Evolutionary conservation across 202 grass and related monocot genomes (phyloP).

Genomic region (Elaeis oleifera): DNA sequence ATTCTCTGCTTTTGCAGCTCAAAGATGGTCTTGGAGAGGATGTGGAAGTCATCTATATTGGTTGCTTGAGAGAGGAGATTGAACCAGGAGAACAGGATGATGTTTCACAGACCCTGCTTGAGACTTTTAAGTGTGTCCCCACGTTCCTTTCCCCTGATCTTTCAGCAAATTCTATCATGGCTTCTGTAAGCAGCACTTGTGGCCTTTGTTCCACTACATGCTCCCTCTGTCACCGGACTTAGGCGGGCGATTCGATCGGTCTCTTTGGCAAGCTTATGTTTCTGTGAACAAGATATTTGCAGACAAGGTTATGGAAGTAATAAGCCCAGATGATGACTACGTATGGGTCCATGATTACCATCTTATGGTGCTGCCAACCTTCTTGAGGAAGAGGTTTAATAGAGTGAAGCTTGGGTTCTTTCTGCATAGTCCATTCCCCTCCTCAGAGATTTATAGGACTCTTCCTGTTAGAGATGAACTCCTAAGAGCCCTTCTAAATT

Average conservation of each 20-base stretch:
- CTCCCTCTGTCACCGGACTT: conserved; percentile 42
- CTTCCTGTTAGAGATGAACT: conserved; percentile 45
- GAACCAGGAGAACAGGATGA: conserved; percentile 37
- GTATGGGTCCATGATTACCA: conserved; percentile 56
- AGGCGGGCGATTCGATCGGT: conserved; percentile 36
- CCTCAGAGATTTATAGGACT: conserved; percentile 44
- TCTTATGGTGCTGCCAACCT: conserved; percentile 48
- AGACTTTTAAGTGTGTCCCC: conserved; percentile 37
- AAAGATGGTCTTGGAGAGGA: conserved; percentile 42
- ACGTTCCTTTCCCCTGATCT: conserved; percentile 35
- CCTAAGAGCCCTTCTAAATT: conserved; percentile 44
- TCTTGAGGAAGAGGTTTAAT: conserved; percentile 44
- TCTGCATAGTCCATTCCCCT: conserved; percentile 47
- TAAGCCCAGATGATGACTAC: conserved; percentile 41
- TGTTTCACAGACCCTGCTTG: conserved; percentile 30
- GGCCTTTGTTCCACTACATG: conserved; percentile 53
- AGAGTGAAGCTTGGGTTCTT: conserved; percentile 46
- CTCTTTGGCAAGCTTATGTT: conserved; percentile 43
- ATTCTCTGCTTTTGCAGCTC: conserved; percentile 43
- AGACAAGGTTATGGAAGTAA: conserved; percentile 49
- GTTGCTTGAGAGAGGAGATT: conserved; percentile 43
- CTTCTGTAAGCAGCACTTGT: conserved; percentile 47
- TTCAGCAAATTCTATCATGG: conserved; percentile 44
- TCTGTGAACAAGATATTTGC: conserved; percentile 54
- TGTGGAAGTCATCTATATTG: conserved; percentile 38